Evolutionary conservation across 768 basidiomycete genomes (phyloP).

Genomic region (Panellus pusillus): DNA sequence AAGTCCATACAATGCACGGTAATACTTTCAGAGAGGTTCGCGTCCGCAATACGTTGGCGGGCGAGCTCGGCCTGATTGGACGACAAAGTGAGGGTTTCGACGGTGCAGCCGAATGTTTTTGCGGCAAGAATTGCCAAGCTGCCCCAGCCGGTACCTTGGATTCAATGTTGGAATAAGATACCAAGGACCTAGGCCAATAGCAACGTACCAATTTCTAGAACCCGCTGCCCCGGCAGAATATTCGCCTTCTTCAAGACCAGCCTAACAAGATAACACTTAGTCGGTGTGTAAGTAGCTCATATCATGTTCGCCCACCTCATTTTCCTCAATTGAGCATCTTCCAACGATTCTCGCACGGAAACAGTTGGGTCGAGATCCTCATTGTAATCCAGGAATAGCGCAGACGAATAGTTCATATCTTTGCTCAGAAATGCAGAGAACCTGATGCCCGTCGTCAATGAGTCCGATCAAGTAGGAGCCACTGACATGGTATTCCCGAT

Average conservation of each 20-base stretch:
- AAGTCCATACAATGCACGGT: slow-evolving; percentile 57
- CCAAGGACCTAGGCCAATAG: not conserved
- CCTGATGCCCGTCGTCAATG: not conserved
- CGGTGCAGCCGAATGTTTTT: slow-evolving; percentile 41
- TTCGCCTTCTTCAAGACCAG: slow-evolving; percentile 50
- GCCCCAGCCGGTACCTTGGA: slow-evolving; percentile 52
- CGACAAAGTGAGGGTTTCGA: slow-evolving; percentile 56
- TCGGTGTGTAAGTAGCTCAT: not conserved
- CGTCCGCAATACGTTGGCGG: slow-evolving; percentile 39
- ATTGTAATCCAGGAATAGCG: slow-evolving; percentile 37
- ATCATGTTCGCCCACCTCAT: slow-evolving; percentile 12
- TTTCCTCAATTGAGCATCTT: slow-evolving; percentile 22
- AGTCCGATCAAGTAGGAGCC: not conserved
- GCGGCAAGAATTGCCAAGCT: slow-evolving; percentile 49
- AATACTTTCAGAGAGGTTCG: slow-evolving; percentile 39
- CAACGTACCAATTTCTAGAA: slow-evolving; percentile 43
- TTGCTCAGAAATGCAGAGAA: slow-evolving; percentile 37
- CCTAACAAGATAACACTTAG: slow-evolving; percentile 9
- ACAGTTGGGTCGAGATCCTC: slow-evolving; percentile 46
- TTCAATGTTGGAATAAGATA: not conserved
- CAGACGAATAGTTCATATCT: slow-evolving; percentile 62
- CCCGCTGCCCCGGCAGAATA: slow-evolving; percentile 46
- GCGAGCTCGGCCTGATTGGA: slow-evolving; percentile 49
- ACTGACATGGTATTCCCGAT: slow-evolving; percentile 53
- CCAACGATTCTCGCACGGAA: slow-evolving; percentile 18